Evolutionary conservation across 352 stramenopile genomes (phyloP).

Genomic region (Phytopythium sindhum): DNA sequence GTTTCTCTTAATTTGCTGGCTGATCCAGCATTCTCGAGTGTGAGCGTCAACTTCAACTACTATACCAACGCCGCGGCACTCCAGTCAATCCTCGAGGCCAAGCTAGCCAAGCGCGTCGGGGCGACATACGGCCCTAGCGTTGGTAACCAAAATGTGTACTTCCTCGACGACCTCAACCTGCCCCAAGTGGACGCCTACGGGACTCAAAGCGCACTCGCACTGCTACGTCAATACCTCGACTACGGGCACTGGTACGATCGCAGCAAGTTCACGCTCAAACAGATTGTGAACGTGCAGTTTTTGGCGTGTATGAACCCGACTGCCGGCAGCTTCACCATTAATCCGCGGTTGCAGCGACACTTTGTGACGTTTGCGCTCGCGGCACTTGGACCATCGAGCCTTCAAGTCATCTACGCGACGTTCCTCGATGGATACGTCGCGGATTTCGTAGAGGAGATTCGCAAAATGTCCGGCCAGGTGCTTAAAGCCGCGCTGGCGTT

Average conservation of each 20-base stretch:
- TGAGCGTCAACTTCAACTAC: constrained; percentile 86
- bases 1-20: constrained; percentile 5
- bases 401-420: constrained; percentile 94
- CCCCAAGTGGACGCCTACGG: constrained; percentile 93
- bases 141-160: constrained; percentile 91
- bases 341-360: constrained; percentile 92
- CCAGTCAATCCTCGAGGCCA: constrained; percentile 87
- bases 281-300: constrained; percentile 94
- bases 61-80: constrained; percentile 70
- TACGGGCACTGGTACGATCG: constrained; percentile 95
- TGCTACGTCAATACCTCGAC: constrained; percentile 94
- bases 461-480: constrained; percentile 82
- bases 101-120: constrained; percentile 87
- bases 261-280: constrained; percentile 89
- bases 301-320: constrained; percentile 95
- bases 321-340: constrained; percentile 91
- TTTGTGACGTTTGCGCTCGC: constrained; percentile 95
- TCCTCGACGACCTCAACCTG: constrained; percentile 96
- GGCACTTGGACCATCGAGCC: constrained; percentile 78
- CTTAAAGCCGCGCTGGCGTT: constrained; percentile 87
- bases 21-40: constrained; percentile 42
- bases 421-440: constrained; percentile 93
- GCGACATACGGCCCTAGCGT: constrained; percentile 73
- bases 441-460: constrained; percentile 92
- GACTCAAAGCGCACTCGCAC: constrained; percentile 92